Percentiles rank a stretch among this genome's conserved stretches.
Evolutionary conservation across 179 eudicot species (phyloP).

Genomic region (Beta lomatogona): DNA sequence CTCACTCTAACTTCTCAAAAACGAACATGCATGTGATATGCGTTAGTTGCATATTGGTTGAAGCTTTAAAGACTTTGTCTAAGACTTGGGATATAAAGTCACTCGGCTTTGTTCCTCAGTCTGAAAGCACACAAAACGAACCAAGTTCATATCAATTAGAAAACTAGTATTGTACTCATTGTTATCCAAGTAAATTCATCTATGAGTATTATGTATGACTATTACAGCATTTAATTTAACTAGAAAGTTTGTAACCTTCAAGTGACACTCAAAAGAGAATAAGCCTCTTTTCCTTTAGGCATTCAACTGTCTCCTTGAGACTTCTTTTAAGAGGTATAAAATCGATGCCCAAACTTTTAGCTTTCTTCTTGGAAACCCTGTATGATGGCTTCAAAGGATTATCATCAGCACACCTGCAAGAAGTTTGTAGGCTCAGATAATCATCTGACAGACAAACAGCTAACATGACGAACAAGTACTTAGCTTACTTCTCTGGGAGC

Average conservation of each 20-base stretch:
- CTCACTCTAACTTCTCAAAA: too few relatives aligned
- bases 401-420: slow-evolving; percentile 47
- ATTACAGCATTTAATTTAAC: neutral
- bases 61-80: too few relatives aligned
- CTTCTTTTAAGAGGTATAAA: slow-evolving; percentile 42
- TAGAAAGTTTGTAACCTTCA: neutral
- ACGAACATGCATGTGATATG: too few relatives aligned
- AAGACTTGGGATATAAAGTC: too few relatives aligned
- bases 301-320: slow-evolving; percentile 54
- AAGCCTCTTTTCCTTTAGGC: slow-evolving; percentile 51
- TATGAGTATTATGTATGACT: too few relatives aligned
- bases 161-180: too few relatives aligned
- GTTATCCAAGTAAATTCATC: too few relatives aligned
- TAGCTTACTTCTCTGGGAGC: slow-evolving; percentile 44
- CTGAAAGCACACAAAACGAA: too few relatives aligned
- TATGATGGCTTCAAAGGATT: slow-evolving; percentile 35
- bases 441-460: neutral
- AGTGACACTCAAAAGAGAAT: slow-evolving; percentile 19
- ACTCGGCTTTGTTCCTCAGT: too few relatives aligned
- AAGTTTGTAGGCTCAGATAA: neutral
- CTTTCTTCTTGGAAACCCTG: slow-evolving; percentile 43
- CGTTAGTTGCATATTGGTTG: too few relatives aligned
- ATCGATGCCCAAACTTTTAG: slow-evolving; percentile 42
- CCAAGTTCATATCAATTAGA: too few relatives aligned
- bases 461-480: too few relatives aligned